A percentile compares a stretch with the other conserved stretches of the same genome.
Evolutionary conservation across 2,329 filamentous ascomycete genomes (phyloP).

Genomic region (Colletotrichum lindemuthianum): DNA sequence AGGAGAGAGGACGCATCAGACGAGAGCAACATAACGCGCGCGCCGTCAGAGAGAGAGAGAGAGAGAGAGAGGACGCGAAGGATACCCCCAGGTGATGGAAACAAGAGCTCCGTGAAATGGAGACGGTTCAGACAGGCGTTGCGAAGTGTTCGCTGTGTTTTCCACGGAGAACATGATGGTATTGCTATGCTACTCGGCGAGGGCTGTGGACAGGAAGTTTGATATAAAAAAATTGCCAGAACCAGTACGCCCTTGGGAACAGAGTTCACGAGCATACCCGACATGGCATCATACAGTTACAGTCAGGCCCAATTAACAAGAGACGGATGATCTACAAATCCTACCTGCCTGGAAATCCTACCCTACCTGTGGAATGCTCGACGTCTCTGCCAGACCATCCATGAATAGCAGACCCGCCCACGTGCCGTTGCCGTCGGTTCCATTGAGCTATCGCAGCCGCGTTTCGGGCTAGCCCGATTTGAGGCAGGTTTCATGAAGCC

Average conservation of each 20-base stretch:
- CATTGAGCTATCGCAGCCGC: constrained; percentile 14
- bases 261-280: no score
- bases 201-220: no score
- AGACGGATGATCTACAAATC: no score
- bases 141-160: background rate
- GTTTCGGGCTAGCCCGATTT: constrained; percentile 31
- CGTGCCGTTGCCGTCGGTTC: constrained; percentile 7
- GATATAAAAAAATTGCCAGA: no score
- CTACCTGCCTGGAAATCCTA: background rate
- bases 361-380: background rate
- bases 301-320: no score
- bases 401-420: background rate
- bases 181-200: no score
- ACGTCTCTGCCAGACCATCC: background rate
- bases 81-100: background rate
- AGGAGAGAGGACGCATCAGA: constrained; percentile 1
- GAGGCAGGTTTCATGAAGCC: constrained; percentile 23
- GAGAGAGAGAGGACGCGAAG: background rate
- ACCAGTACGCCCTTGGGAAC: no score
- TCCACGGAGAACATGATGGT: no score
- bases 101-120: background rate
- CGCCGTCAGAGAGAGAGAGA: background rate
- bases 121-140: background rate
- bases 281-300: no score
- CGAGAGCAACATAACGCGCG: background rate